phyloP scores from a whole-genome alignment of 148 eudicot genomes.

The Chenopodium suecicum region DNA sequence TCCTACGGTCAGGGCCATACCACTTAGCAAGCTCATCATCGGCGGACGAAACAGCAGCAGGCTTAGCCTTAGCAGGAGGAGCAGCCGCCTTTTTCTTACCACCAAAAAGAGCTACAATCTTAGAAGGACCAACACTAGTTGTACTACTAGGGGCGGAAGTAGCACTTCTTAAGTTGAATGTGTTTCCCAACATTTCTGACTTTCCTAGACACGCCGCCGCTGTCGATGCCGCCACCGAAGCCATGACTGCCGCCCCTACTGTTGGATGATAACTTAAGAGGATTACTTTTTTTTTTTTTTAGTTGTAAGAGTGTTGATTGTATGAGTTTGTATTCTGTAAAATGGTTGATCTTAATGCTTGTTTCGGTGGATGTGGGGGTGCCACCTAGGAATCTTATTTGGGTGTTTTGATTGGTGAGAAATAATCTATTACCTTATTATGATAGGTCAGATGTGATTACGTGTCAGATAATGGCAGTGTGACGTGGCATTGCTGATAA shows the following conservation, averaged over 20 bases:
- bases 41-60: constrained; percentile 39
- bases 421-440: constrained; percentile 12
- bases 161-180: constrained; percentile 44
- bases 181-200: constrained; percentile 68
- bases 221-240: constrained; percentile 63
- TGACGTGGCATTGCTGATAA: constrained; percentile 33
- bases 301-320: neutral
- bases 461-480: constrained; percentile 27
- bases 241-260: constrained; percentile 40
- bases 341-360: constrained; percentile 42
- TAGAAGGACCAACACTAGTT: constrained; percentile 33
- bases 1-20: constrained; percentile 98
- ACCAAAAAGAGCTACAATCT: constrained; percentile 65
- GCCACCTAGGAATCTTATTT: constrained; percentile 22
- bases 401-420: constrained; percentile 30
- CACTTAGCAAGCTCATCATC: constrained; percentile 91
- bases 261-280: neutral
- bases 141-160: constrained; percentile 38
- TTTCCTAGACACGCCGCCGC: constrained; percentile 60
- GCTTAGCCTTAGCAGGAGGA: constrained; percentile 51
- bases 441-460: constrained; percentile 32
- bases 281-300: neutral
- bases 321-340: constrained; percentile 4
- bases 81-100: constrained; percentile 65
- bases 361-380: constrained; percentile 54